phyloP scores from a whole-genome alignment of 2,329 filamentous ascomycete species.

The Macroventuria anomochaeta region DNA sequence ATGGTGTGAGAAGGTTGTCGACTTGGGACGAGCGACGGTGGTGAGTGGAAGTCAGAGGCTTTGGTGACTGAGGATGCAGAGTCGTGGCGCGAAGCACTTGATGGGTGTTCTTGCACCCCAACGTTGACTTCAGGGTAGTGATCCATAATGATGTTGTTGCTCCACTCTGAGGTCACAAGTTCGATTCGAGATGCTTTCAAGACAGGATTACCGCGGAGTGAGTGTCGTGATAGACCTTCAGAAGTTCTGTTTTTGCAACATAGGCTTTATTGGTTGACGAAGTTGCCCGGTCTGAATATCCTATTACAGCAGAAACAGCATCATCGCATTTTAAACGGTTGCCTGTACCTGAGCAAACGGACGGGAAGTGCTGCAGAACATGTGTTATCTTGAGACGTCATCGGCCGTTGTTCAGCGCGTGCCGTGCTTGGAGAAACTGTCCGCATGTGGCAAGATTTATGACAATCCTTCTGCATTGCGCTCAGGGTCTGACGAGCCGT shows the following conservation, averaged over 20 bases:
- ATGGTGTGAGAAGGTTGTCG: conserved; percentile 14
- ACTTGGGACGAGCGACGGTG: conserved; percentile 11
- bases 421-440: conserved; percentile 2
- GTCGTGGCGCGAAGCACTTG: conserved; percentile 25
- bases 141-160: conserved; percentile 27
- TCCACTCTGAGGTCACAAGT: conserved; percentile 14
- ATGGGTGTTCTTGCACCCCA: conserved; percentile 26
- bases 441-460: conserved; percentile 17
- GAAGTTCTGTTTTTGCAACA: not conserved
- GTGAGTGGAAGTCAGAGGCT: conserved; percentile 9
- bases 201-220: conserved; percentile 7
- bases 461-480: conserved; percentile 5
- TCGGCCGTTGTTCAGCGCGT: conserved; percentile 7
- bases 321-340: conserved; percentile 3
- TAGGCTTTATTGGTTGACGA: conserved; percentile 8
- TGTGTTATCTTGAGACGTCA: conserved; percentile 20
- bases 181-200: conserved; percentile 1
- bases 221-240: not conserved
- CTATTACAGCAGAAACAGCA: not conserved
- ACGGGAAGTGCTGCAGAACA: conserved; percentile 6
- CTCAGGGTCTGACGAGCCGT: conserved; percentile 14
- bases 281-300: not conserved
- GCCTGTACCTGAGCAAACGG: conserved; percentile 3
- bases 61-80: conserved; percentile 27
- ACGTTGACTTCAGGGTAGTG: conserved; percentile 33